These are phyloP conservation scores for Hortiboletus campestris DNA, from an alignment of 768 basidiomycete species.

Conservation along the genomic window DNA sequence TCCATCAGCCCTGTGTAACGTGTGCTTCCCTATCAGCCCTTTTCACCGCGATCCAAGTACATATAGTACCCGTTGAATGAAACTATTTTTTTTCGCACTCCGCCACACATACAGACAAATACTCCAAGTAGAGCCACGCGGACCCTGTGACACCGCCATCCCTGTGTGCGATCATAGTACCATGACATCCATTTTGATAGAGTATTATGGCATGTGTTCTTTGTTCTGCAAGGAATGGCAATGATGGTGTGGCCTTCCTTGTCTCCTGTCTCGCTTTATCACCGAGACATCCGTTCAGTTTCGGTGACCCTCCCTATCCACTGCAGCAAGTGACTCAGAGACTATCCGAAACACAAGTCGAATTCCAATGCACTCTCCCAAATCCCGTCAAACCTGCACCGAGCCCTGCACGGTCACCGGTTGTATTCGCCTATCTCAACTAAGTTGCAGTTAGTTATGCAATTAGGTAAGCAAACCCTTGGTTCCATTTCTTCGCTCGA, in stretches of 20 bases:
- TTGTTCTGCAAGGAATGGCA: constrained; percentile 6
- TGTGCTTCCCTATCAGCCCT: constrained; percentile 10
- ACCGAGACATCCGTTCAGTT: constrained; percentile 10
- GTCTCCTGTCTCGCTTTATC: constrained; percentile 5
- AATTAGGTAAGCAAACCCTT: constrained; percentile 23
- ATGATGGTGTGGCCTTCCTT: constrained; percentile 1
- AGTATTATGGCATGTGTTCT: constrained; percentile 4
- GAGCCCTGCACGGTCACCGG: constrained; percentile 20
- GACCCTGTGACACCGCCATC: constrained; percentile 8
- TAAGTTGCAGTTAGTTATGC: constrained; percentile 7
- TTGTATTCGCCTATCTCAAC: constrained; percentile 19
- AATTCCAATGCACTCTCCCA: constrained; percentile 2
- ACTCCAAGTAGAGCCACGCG: constrained; percentile 5
- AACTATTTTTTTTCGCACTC: constrained; percentile 19
- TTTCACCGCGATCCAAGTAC: constrained; percentile 1
- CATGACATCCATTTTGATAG: constrained; percentile 10
- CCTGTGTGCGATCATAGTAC: constrained; percentile 2
- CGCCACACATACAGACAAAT: constrained; percentile 6
- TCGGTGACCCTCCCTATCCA: background rate
- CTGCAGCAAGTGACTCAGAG: constrained; percentile 2
- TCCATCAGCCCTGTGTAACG: constrained; percentile 21
- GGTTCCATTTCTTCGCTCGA: constrained; percentile 29
- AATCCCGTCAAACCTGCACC: constrained; percentile 26
- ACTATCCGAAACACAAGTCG: constrained; percentile 13
- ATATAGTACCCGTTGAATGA: constrained; percentile 1